A percentile compares a stretch with the other conserved stretches of the same genome.
phyloP scores from a whole-genome alignment of 306 rosid genomes.

The Chamaecrista fasciculata region DNA sequence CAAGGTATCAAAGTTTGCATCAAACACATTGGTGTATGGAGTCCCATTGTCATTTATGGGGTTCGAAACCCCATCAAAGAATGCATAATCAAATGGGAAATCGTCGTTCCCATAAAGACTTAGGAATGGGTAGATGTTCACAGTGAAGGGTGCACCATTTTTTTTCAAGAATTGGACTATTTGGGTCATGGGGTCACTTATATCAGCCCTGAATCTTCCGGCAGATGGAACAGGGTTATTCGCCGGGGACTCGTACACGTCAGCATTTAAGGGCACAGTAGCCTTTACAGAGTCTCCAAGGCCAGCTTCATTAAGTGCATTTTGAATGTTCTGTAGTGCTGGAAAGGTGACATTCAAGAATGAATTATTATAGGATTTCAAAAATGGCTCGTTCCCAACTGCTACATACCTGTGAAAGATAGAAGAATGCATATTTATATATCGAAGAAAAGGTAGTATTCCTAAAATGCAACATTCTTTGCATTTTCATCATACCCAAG shows the following conservation, averaged over 20 bases:
- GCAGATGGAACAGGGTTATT: conserved; percentile 69
- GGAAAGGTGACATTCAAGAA: conserved; percentile 82
- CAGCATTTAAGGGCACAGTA: conserved; percentile 94
- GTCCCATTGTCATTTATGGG: conserved; percentile 70
- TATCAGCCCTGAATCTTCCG: conserved; percentile 77
- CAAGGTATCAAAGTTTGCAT: conserved; percentile 90
- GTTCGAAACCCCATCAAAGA: conserved; percentile 72
- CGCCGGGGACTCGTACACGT: conserved; percentile 73
- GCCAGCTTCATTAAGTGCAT: conserved; percentile 85
- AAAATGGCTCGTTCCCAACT: conserved; percentile 97
- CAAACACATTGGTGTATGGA: conserved; percentile 79
- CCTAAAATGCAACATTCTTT: neutral
- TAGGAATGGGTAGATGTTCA: conserved; percentile 92
- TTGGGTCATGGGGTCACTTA: conserved; percentile 70
- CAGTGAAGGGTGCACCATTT: conserved; percentile 81
- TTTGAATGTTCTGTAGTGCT: conserved; percentile 92
- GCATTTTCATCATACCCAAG: neutral
- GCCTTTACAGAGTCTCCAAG: conserved; percentile 73
- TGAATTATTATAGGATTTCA: conserved; percentile 80
- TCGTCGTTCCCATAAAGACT: conserved; percentile 82
- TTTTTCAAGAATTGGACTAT: conserved; percentile 68
- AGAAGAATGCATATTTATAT: conserved; percentile 12
- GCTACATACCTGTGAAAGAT: conserved; percentile 77
- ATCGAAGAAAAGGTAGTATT: neutral
- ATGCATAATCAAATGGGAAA: conserved; percentile 88